phyloP scores from a whole-genome alignment of 768 basidiomycete species.

The Zangia roseola region DNA sequence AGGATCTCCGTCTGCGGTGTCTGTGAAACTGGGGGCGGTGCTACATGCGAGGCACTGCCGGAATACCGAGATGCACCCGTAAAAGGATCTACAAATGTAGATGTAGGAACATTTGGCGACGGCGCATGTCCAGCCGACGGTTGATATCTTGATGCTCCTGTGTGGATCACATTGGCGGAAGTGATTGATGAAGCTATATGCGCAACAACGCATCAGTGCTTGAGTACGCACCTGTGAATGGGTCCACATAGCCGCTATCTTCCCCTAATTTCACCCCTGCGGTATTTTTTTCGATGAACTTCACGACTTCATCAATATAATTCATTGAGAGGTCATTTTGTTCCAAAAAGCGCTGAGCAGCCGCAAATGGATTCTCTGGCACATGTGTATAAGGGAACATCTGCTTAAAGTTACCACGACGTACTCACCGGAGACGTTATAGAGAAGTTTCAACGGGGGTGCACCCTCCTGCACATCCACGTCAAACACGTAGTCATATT shows the following conservation, averaged over 20 bases:
- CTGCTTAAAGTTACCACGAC: background rate
- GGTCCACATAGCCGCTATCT: conserved; percentile 71
- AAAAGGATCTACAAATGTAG: conserved; percentile 63
- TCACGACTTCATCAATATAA: conserved; percentile 88
- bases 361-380: conserved; percentile 85
- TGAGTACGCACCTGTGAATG: conserved; percentile 74
- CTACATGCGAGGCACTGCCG: conserved; percentile 35
- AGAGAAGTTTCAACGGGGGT: conserved; percentile 92
- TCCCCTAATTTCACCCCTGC: conserved; percentile 69
- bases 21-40: conserved; percentile 32
- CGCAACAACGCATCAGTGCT: conserved; percentile 1
- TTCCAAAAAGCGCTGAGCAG: conserved; percentile 86
- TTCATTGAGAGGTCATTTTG: conserved; percentile 77
- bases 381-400: background rate
- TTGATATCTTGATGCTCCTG: conserved; percentile 67
- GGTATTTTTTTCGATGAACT: conserved; percentile 93
- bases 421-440: conserved; percentile 75
- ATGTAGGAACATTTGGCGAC: conserved; percentile 29
- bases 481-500: conserved; percentile 99
- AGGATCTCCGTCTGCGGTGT: conserved; percentile 40
- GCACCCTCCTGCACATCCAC: conserved; percentile 93
- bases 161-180: background rate
- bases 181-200: background rate
- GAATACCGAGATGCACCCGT: conserved; percentile 69
- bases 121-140: conserved; percentile 37